Base-by-base conservation (phyloP, 345 rosid genomes). In the Rhizophora apiculata region DNA sequence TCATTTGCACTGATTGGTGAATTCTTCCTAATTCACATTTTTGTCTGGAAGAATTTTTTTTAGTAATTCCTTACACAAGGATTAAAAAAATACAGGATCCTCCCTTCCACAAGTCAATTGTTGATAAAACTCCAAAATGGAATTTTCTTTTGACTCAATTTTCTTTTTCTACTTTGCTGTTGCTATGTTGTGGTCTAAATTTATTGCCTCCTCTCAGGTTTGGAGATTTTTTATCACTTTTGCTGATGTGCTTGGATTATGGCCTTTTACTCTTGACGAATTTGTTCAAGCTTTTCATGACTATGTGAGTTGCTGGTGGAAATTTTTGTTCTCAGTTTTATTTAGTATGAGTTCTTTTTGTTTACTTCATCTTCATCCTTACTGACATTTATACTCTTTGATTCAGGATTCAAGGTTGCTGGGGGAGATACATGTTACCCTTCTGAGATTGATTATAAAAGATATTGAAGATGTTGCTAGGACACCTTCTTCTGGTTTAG, bases 221-320 rank as follows among this genome's bases (percentile, higher is more conserved):
- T 96, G 99, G 99, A 87, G 89, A 80, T 92, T 96, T 78, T 84
- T 88, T 57, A 88, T 82, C 76, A 84, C 91, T 27, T 96, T 96
- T 73, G 87, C 97, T 52, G 99, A 96, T 85, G 86, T 92, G 60
- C 89, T 96, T 77, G 94, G 90, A 63, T 80, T 96, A 56, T 96
- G 99, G 99, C 98, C 99, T 70, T 96, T 92, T 87, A 96, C 99
- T 24, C 88, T 96, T 56, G 89, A 89, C 65, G 99, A 96, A 83
- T 90, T 96, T 81, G 88, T 96, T 75, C 99, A 96, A 82, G 95
- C 97, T 72, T 88, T 96, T 71, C 99, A 92, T 68, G 99, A 96
- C 81, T 85, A 85, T 75, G 99, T 96, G 77, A 88, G 95, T 84
- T 64, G 69, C 60, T 24, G 6, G n/a, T 62, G 52, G 51, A 22